phyloP scores from a whole-genome alignment of 2,329 filamentous ascomycete genomes.

The Fusarium pseudocircinatum region DNA sequence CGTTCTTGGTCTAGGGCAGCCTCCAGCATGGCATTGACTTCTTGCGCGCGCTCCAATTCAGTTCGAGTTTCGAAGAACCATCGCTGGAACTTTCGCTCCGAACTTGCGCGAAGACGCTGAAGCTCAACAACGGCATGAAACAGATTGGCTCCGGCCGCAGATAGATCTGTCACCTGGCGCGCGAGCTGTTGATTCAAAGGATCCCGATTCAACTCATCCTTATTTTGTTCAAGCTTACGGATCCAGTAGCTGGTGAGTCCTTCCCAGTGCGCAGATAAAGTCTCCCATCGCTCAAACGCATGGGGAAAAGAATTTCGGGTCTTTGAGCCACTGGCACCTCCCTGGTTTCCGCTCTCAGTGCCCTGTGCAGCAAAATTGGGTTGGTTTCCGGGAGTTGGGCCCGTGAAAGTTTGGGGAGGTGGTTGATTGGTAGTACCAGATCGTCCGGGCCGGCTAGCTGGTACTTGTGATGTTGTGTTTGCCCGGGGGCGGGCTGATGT shows the following conservation, averaged over 20 bases:
- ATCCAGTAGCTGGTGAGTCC: slow-evolving; percentile 98
- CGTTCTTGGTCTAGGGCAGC: slow-evolving; percentile 78
- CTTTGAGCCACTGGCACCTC: slow-evolving; percentile 44
- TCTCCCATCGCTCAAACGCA: slow-evolving; percentile 98
- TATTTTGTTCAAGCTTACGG: slow-evolving; percentile 88
- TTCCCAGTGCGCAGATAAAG: slow-evolving; percentile 96
- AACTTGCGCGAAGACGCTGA: slow-evolving; percentile 91
- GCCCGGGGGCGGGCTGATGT: slow-evolving; percentile 41
- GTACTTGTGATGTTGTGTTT: slow-evolving; percentile 41
- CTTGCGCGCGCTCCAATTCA: slow-evolving; percentile 86
- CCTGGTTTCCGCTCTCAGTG: slow-evolving; percentile 30
- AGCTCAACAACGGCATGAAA: slow-evolving; percentile 98
- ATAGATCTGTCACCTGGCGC: slow-evolving; percentile 95
- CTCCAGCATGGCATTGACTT: slow-evolving; percentile 84
- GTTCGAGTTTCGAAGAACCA: slow-evolving; percentile 97
- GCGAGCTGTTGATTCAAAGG: slow-evolving; percentile 88
- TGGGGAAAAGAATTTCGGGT: slow-evolving; percentile 85
- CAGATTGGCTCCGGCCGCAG: slow-evolving; percentile 93
- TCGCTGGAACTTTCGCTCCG: slow-evolving; percentile 95
- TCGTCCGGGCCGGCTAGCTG: slow-evolving; percentile 34
- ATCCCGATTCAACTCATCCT: slow-evolving; percentile 82
- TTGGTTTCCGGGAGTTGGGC: slow-evolving; percentile 28
- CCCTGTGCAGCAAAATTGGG: slow-evolving; percentile 29
- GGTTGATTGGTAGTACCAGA: slow-evolving; percentile 24
- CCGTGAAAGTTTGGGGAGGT: slow-evolving; percentile 37